These are phyloP conservation scores for Aureobasidium zeae DNA, from an alignment of 2,329 filamentous ascomycete genomes.

Conservation along the genomic window DNA sequence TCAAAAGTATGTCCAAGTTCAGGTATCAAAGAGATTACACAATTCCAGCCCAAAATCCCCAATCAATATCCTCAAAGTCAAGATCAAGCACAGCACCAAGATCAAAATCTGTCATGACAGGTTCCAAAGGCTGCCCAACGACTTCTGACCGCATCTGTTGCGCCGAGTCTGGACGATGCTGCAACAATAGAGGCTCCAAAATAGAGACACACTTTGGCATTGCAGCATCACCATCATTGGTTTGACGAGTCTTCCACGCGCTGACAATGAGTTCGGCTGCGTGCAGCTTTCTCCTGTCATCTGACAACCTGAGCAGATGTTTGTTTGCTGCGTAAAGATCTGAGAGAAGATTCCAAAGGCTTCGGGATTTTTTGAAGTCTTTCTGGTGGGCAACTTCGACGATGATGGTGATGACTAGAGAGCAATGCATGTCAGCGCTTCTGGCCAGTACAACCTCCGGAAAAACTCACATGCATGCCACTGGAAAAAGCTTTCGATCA, in stretches of 20 bases:
- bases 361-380: not conserved
- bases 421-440: too few relatives aligned
- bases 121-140: not conserved
- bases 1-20: too few relatives aligned
- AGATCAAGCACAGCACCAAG: not conserved
- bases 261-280: slow-evolving; percentile 1
- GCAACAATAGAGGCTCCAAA: not conserved
- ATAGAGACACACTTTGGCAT: slow-evolving; percentile 7
- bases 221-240: not conserved
- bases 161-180: not conserved
- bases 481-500: slow-evolving; percentile 14
- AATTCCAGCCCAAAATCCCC: slow-evolving; percentile 10
- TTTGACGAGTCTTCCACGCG: slow-evolving; percentile 3
- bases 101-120: not conserved
- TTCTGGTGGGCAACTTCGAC: slow-evolving; percentile 11
- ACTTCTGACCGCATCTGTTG: not conserved
- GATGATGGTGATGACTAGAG: slow-evolving; percentile 12
- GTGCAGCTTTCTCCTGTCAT: slow-evolving; percentile 5
- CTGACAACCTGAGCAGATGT: not conserved
- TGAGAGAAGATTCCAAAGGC: slow-evolving; percentile 4
- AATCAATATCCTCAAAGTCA: slow-evolving; percentile 17
- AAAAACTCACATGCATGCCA: slow-evolving; percentile 16
- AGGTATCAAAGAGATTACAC: too few relatives aligned
- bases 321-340: slow-evolving; percentile 5
- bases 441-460: not conserved